phyloP scores from a whole-genome alignment of 306 rosid species.

The Hylodesmum podocarpum region DNA sequence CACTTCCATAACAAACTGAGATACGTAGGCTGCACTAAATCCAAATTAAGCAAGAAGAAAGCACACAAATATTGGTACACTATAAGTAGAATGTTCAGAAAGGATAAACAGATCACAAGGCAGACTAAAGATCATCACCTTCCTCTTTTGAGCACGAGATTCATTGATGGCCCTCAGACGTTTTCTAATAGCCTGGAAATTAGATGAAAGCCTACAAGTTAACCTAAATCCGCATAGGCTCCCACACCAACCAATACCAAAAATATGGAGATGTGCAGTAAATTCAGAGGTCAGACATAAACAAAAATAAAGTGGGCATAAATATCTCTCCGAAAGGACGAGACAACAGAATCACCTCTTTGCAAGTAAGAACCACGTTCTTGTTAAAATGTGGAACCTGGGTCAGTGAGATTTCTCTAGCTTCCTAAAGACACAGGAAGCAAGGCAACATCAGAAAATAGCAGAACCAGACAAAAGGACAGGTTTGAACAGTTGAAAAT shows the following conservation, averaged over 20 bases:
- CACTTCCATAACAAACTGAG: conserved; percentile 28
- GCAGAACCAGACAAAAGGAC: conserved; percentile 13
- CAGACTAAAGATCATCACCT: conserved; percentile 56
- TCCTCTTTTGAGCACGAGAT: conserved; percentile 93
- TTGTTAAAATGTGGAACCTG: conserved; percentile 62
- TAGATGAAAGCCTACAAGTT: conserved; percentile 23
- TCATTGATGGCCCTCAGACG: conserved; percentile 91
- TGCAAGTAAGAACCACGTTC: conserved; percentile 64
- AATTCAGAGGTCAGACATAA: conserved; percentile 12
- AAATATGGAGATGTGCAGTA: neutral
- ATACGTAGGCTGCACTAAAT: neutral
- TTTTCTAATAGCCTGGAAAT: conserved; percentile 78
- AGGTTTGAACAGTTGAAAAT: neutral
- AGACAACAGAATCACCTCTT: conserved; percentile 62
- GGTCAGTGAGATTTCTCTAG: conserved; percentile 71
- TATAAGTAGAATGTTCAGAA: conserved; percentile 1
- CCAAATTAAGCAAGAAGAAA: neutral
- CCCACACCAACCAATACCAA: neutral
- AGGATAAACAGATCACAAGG: conserved; percentile 2
- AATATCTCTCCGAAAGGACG: conserved; percentile 25
- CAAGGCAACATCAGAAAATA: conserved; percentile 34
- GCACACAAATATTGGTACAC: neutral
- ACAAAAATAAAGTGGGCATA: conserved; percentile 7
- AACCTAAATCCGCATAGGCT: conserved; percentile 6
- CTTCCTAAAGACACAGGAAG: conserved; percentile 61